Conservation (phyloP, 2,329 filamentous ascomycete genomes). For the Parascedosporium putredinis region DNA sequence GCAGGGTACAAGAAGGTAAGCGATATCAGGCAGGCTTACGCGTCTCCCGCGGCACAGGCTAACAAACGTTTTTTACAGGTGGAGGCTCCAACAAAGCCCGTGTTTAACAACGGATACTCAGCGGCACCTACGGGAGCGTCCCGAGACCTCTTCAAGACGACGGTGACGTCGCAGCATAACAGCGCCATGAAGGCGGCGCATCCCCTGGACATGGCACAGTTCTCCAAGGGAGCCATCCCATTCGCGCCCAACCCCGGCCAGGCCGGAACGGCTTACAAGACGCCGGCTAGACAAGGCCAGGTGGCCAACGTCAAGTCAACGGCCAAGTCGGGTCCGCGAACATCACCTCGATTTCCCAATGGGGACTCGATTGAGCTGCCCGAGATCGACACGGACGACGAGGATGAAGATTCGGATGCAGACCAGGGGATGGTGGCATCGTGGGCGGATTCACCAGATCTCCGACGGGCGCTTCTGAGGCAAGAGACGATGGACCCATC, state of each 20-base stretch:
- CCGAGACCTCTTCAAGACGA: conserved; percentile 54
- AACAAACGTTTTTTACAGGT: conserved; percentile 32
- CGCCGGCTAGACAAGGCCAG: conserved; percentile 48
- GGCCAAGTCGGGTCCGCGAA: conserved; percentile 50
- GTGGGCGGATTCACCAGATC: conserved; percentile 83
- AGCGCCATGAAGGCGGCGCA: conserved; percentile 53
- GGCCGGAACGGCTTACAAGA: conserved; percentile 51
- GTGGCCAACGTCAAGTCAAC: conserved; percentile 38
- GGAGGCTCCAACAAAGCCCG: conserved; percentile 48
- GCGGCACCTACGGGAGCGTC: conserved; percentile 38
- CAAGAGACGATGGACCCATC: conserved; percentile 83
- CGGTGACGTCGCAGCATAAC: conserved; percentile 56
- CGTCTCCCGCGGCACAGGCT: conserved; percentile 6
- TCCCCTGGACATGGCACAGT: conserved; percentile 75
- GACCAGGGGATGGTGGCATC: conserved; percentile 42
- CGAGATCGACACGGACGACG: conserved; percentile 90
- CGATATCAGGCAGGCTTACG: background rate
- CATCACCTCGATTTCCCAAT: conserved; percentile 77
- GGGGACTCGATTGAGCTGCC: conserved; percentile 87
- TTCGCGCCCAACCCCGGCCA: conserved; percentile 63
- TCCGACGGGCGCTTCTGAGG: conserved; percentile 61
- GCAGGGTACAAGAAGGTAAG: conserved; percentile 58
- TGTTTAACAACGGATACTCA: conserved; percentile 49
- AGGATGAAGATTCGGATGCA: conserved; percentile 69
- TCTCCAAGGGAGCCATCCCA: conserved; percentile 79